Base-by-base conservation (phyloP, 768 basidiomycete species). In the Hirschioporus abietinus region DNA sequence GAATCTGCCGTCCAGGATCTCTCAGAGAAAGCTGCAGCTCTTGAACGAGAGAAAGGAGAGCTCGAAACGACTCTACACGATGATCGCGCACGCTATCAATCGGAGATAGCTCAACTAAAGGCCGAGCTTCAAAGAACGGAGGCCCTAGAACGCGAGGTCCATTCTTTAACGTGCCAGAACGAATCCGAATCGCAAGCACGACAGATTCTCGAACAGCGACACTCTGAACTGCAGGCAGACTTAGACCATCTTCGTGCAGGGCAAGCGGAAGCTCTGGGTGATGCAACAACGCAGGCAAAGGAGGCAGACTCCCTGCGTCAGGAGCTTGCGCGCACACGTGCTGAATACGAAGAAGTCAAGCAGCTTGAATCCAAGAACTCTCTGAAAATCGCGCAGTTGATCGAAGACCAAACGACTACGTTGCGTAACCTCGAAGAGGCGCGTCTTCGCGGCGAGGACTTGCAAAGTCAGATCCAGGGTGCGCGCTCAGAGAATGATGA, bases 391-490 rank as follows among this genome's bases (percentile, higher is more conserved):
- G 81, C 85, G 8, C 80, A 79, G 63, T 75, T 95, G 58, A 78
- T 94, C 59, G 88, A 89, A 68, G 93, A 94, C 35, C 91, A 95
- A 73, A 87, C 87, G n/a, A 80, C 78, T 58, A 88, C 86, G 60
- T 78, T 94, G 58, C 84, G 84, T 36, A 87, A 85, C 25, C 78
- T 95, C 36, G 92, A 93, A 71, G 90, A 88, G 65, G 90, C 92
- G 7, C 87, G 91, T 59, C 76, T 83, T 10, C 83, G 89, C 10
- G 89, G 90, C 17, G 91, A 91, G 68, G 84, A 93, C 72, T 73
- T 95, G 62, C 89, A 94, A 74, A 79, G 81, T 17, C 91, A 95
- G 73, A 88, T 95, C 61, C 82, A 84, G 67, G 84, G 81, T 1
- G 87, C 91, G 20, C 81, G 89, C 34, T 74, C 82, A 23, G 95